Percentiles rank a stretch among this genome's conserved stretches.
phyloP scores from a whole-genome alignment of 2,329 filamentous ascomycete species.

The Daldinia sp. region DNA sequence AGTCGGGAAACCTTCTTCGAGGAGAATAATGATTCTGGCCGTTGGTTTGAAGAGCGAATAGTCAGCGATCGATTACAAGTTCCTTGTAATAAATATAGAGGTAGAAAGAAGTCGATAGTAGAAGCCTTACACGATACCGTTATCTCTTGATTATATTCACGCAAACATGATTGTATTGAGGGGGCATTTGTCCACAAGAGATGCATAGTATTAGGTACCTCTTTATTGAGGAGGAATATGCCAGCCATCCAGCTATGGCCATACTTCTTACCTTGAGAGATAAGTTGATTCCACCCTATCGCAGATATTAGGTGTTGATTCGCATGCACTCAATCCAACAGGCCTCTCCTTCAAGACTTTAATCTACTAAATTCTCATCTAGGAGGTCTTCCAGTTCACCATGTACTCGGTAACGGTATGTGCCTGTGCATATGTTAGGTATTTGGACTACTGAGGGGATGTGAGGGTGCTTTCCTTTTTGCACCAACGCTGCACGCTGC shows the following conservation, averaged over 20 bases:
- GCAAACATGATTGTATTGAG: not conserved
- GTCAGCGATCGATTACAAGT: not conserved
- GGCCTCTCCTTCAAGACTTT: not conserved
- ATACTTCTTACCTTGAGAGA: too few species aligned
- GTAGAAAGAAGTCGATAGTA: not conserved
- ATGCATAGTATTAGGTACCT: too few species aligned
- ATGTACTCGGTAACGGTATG: not conserved
- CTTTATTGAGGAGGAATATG: too few species aligned
- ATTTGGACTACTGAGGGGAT: not conserved
- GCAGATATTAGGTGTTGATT: too few species aligned
- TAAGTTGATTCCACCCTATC: too few species aligned
- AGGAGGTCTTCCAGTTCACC: not conserved
- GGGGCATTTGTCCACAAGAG: too few species aligned
- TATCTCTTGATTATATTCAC: not conserved
- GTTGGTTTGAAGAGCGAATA: not conserved
- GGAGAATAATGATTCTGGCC: not conserved
- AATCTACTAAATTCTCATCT: not conserved
- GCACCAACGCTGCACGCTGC: not conserved
- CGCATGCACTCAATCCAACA: not conserved
- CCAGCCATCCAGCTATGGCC: too few species aligned
- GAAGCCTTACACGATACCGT: not conserved
- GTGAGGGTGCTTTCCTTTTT: not conserved
- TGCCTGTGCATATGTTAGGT: not conserved
- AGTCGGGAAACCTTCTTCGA: slow-evolving; percentile 22
- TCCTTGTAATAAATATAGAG: not conserved